A percentile compares a stretch with the other conserved stretches of the same genome.
These are phyloP conservation scores for Boletus tomentosulus DNA, from an alignment of 768 basidiomycete genomes.

Conservation along the genomic window DNA sequence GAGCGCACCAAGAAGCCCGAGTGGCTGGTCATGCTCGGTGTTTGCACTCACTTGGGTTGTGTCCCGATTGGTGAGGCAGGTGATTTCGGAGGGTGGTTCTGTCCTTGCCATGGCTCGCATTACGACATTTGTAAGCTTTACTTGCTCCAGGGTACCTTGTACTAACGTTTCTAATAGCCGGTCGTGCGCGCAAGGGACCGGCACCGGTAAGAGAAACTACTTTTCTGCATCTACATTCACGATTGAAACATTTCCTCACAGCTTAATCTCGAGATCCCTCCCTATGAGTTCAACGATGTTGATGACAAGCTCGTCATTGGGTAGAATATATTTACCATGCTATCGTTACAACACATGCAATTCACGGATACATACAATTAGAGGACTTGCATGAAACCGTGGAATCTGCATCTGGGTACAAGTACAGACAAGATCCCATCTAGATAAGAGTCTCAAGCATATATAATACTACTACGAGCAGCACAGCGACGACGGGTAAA, in stretches of 20 bases:
- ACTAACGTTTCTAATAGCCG: constrained; percentile 49
- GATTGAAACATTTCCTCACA: constrained; percentile 27
- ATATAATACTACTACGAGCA: no score
- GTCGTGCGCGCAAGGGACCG: constrained; percentile 93
- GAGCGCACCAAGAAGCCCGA: constrained; percentile 89
- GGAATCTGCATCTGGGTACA: not conserved
- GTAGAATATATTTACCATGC: constrained; percentile 33
- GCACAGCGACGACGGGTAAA: not conserved
- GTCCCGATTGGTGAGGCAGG: constrained; percentile 97
- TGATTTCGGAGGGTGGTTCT: constrained; percentile 99
- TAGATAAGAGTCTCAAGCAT: not conserved
- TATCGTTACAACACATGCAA: constrained; percentile 18
- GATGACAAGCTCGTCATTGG: constrained; percentile 87
- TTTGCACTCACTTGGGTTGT: constrained; percentile 97
- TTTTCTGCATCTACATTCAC: not conserved
- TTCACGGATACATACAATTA: constrained; percentile 21
- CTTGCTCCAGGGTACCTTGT: not conserved
- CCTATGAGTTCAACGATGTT: constrained; percentile 81
- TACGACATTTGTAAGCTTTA: constrained; percentile 82
- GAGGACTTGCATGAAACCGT: constrained; percentile 13
- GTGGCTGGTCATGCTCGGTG: constrained; percentile 90
- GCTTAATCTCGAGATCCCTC: constrained; percentile 94
- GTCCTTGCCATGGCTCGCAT: constrained; percentile 98
- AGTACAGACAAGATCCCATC: not conserved
- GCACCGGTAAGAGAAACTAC: constrained; percentile 67